Evolutionary conservation across 2,329 filamentous ascomycete species (phyloP), one percentile per base, ranked within the genome.

Genomic region (Davidsoniella eucalypti): DNA sequence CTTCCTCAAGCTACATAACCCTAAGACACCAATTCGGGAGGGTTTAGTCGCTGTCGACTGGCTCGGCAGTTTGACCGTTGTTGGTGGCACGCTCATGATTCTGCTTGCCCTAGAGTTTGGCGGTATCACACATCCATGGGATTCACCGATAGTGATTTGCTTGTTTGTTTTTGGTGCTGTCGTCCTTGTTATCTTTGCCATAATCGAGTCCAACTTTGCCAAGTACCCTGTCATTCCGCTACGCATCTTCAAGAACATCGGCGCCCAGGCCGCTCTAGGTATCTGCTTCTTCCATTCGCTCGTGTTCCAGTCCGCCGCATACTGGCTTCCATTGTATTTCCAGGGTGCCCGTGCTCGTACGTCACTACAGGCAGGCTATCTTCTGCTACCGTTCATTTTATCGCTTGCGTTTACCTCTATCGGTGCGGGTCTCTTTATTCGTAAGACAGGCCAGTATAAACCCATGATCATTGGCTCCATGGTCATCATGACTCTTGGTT

Each of bases 101-200:
- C 75, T 94, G 3, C 77, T 94, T 40, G 88, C 87, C 0, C 75
- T 94, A 9, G 82, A 93, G 60, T 86, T 90, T 54, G 88, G 87
- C 50, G 87, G 86, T 45, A 75, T 87, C 47, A 70, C 71, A 18
- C 77, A 76, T 55, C 82, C 87, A 1, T 94, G 87, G 87, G 65
- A 66, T 48, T 88, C 83, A 0, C 70, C 82, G 1, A 80, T 76
- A 1, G 82, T 88, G 29, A 72, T 94, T 57, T 87, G 83, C 58
- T 70, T 94, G 25, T 71, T 93, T 55, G 66, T 90, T 45, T 87
- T 90, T 56, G 86, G 86, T 18, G 59, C 76, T 21, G 51, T 83
- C 25, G 70, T 72, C 10, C 70, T 82, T 49, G 72, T 55, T 10
- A 55, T 87, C 38, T 94, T 94, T 63, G 66, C 81, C 55, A 44